Evolutionary conservation across 2,329 filamentous ascomycete genomes (phyloP).

Genomic region (Ophiosphaerella narmari): DNA sequence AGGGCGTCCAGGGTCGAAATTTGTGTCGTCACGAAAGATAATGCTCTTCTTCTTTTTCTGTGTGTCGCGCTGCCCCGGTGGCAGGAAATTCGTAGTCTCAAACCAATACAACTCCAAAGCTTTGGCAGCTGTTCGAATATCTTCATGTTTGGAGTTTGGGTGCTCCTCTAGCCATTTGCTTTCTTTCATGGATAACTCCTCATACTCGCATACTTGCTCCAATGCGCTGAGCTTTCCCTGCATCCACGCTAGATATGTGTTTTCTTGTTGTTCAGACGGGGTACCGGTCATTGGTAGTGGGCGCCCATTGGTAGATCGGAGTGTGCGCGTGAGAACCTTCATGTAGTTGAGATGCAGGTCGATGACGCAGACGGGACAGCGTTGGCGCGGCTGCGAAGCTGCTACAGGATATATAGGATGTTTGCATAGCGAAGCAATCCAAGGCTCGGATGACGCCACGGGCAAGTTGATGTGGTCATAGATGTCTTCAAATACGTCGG

Average conservation of each 20-base stretch:
- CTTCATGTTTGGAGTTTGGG: slow-evolving; percentile 7
- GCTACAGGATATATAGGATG: slow-evolving; percentile 29
- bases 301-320: slow-evolving; percentile 26
- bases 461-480: slow-evolving; percentile 18
- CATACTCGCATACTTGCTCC: slow-evolving; percentile 24
- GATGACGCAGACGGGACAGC: slow-evolving; percentile 36
- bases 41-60: slow-evolving; percentile 20
- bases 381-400: slow-evolving; percentile 12
- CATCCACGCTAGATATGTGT: slow-evolving; percentile 28
- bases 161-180: slow-evolving; percentile 21
- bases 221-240: slow-evolving; percentile 28
- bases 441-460: slow-evolving; percentile 6
- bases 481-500: slow-evolving; percentile 34
- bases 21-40: slow-evolving; percentile 25
- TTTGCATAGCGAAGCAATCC: slow-evolving; percentile 23
- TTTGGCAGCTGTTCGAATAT: slow-evolving; percentile 27
- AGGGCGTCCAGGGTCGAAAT: slow-evolving; percentile 25
- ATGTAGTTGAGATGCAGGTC: slow-evolving; percentile 33
- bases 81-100: slow-evolving; percentile 11
- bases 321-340: slow-evolving; percentile 24
- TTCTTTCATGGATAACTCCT: slow-evolving; percentile 26
- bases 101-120: slow-evolving; percentile 34
- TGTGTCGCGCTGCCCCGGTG: not conserved
- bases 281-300: slow-evolving; percentile 22
- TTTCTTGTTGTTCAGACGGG: slow-evolving; percentile 27